Evolutionary conservation across 257 asterid species (phyloP).

Genomic region (Orobanche coerulescens): DNA sequence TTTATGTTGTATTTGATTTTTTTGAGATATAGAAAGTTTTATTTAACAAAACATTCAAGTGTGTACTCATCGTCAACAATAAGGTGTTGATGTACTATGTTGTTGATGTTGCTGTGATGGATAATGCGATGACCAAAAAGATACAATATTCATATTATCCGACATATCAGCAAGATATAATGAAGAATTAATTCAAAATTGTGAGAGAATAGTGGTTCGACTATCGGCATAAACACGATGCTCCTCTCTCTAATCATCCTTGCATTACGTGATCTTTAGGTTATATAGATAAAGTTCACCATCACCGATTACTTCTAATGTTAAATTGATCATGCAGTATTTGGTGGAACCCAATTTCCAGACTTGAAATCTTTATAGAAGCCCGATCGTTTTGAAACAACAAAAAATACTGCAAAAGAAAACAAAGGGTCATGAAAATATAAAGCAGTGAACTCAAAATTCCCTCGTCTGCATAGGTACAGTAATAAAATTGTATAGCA

Average conservation of each 20-base stretch:
- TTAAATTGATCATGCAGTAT: slow-evolving; percentile 26
- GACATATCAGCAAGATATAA: not conserved
- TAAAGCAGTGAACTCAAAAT: slow-evolving; percentile 12
- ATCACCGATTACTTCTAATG: not conserved
- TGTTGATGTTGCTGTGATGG: too few species aligned
- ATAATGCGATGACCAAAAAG: too few species aligned
- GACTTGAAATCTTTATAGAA: slow-evolving; percentile 64
- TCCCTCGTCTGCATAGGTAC: not conserved
- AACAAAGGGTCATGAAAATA: not conserved
- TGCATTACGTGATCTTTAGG: not conserved
- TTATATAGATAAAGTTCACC: not conserved
- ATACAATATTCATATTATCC: too few species aligned
- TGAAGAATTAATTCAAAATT: not conserved
- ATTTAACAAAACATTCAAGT: not conserved
- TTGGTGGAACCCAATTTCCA: slow-evolving; percentile 73
- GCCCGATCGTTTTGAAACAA: slow-evolving; percentile 62
- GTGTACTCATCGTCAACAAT: not conserved
- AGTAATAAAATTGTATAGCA: not conserved
- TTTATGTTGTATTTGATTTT: not conserved
- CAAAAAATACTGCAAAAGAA: slow-evolving; percentile 54
- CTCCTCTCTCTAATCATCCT: not conserved
- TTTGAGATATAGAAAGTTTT: not conserved
- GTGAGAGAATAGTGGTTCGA: not conserved
- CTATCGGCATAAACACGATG: not conserved
- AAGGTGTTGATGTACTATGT: too few species aligned